Evolutionary conservation across 768 basidiomycete species (phyloP).

Genomic region (Lactifluus subvellereus): DNA sequence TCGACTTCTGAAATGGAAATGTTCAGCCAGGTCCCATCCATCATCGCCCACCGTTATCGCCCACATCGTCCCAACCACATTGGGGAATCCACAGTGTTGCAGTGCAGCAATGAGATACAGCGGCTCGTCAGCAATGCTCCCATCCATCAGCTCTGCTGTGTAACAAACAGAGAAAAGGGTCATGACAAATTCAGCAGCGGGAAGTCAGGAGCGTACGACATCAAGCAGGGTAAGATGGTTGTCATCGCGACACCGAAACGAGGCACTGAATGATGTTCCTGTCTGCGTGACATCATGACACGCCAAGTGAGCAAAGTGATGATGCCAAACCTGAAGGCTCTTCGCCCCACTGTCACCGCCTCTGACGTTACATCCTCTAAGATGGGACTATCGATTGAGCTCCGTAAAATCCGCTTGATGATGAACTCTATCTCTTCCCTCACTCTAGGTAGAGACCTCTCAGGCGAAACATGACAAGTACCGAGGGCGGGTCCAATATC

Average conservation of each 20-base stretch:
- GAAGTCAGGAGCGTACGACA: neutral
- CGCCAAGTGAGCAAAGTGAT: neutral
- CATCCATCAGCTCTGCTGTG: too few species aligned
- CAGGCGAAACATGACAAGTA: slow-evolving; percentile 3
- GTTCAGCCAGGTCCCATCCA: slow-evolving; percentile 1
- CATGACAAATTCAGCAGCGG: slow-evolving; percentile 2
- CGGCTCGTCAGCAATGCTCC: too few species aligned
- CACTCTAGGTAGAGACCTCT: neutral
- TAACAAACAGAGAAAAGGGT: slow-evolving; percentile 4
- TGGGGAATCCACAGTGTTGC: too few species aligned
- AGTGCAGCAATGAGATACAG: neutral
- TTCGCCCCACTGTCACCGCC: neutral
- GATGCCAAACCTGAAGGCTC: neutral
- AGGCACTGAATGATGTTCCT: neutral
- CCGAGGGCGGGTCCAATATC: neutral
- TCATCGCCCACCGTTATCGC: slow-evolving; percentile 1
- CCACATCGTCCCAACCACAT: slow-evolving; percentile 2
- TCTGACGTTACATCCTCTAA: neutral
- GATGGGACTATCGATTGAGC: neutral
- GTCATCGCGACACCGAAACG: neutral
- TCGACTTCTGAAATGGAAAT: neutral
- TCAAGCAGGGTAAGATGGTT: slow-evolving; percentile 1
- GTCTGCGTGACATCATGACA: slow-evolving; percentile 6
- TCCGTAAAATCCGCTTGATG: neutral
- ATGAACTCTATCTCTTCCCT: neutral